A percentile compares a stretch with the other conserved stretches of the same genome.
phyloP scores from a whole-genome alignment of 441 rosid genomes.

The Hypseocharis bilobata region DNA sequence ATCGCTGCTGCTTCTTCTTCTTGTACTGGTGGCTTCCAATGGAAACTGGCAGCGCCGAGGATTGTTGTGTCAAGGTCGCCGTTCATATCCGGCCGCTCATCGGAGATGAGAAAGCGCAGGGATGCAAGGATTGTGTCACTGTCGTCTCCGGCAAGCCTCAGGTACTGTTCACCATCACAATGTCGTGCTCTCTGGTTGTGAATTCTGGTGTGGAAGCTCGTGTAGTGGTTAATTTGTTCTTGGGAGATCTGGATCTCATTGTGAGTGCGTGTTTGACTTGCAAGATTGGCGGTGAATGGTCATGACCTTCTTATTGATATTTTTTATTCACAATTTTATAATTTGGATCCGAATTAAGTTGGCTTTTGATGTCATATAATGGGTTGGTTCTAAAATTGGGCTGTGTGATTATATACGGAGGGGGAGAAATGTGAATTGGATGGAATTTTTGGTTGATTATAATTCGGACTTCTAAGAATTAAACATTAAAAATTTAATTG shows the following conservation, averaged over 20 bases:
- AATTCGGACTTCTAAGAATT: background rate
- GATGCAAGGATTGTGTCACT: slow-evolving; percentile 90
- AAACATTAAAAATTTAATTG: background rate
- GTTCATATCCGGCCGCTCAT: slow-evolving; percentile 92
- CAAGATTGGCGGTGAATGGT: slow-evolving; percentile 12
- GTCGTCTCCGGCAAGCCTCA: slow-evolving; percentile 83
- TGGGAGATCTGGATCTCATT: slow-evolving; percentile 42
- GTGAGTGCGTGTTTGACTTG: slow-evolving; percentile 32
- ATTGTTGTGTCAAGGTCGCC: slow-evolving; percentile 91
- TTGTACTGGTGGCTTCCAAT: slow-evolving; percentile 25
- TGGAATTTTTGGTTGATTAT: background rate
- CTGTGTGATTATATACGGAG: background rate
- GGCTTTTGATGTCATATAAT: slow-evolving; percentile 24
- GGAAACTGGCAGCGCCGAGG: slow-evolving; percentile 59
- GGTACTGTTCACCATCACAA: slow-evolving; percentile 41
- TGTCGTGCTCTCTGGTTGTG: slow-evolving; percentile 17
- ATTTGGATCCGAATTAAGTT: slow-evolving; percentile 28
- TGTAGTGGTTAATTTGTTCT: background rate
- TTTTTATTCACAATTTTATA: background rate
- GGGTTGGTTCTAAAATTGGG: slow-evolving; percentile 17
- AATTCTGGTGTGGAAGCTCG: background rate
- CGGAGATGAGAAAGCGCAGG: slow-evolving; percentile 78
- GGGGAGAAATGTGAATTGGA: slow-evolving; percentile 13
- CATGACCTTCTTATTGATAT: too few species aligned
- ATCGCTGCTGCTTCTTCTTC: too few species aligned